These are phyloP conservation scores for Tylopilus sp. DNA, from an alignment of 768 basidiomycete genomes.

Conservation along the genomic window DNA sequence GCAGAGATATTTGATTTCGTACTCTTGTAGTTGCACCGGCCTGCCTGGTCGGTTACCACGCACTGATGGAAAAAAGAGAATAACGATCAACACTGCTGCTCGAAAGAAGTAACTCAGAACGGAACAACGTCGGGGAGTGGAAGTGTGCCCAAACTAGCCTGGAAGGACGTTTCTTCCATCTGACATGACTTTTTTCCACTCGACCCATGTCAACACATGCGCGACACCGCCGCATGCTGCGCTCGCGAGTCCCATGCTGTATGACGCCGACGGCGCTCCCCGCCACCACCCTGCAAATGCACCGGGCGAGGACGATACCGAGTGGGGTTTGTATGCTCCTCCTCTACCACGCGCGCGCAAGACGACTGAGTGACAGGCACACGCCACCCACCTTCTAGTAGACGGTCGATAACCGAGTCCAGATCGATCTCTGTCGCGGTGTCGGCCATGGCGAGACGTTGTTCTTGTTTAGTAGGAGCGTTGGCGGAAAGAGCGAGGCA, in stretches of 20 bases:
- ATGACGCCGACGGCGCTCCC: conserved; percentile 11
- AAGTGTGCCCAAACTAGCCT: neutral
- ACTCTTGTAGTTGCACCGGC: conserved; percentile 96
- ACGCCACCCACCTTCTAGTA: conserved; percentile 85
- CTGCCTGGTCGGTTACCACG: conserved; percentile 98
- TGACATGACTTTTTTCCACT: conserved; percentile 7
- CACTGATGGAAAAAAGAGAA: conserved; percentile 48
- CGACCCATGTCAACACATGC: neutral
- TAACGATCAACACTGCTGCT: conserved; percentile 15
- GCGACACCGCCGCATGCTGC: conserved; percentile 18
- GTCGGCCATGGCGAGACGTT: conserved; percentile 59
- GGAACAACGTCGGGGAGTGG: neutral
- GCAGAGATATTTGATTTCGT: conserved; percentile 99
- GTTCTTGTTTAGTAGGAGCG: conserved; percentile 5
- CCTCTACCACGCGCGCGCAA: conserved; percentile 7
- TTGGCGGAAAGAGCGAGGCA: conserved; percentile 17
- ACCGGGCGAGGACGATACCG: conserved; percentile 1
- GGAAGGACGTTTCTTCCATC: neutral
- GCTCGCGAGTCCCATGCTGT: neutral
- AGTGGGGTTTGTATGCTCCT: neutral
- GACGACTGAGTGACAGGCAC: conserved; percentile 20
- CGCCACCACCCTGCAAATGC: neutral
- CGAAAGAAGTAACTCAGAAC: neutral
- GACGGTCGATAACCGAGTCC: conserved; percentile 97
- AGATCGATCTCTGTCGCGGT: conserved; percentile 92